Percentiles rank a stretch among this genome's conserved stretches.
These are phyloP conservation scores for Annulohypoxylon moriforme DNA, from an alignment of 495 filamentous ascomycete genomes.

Conservation along the genomic window DNA sequence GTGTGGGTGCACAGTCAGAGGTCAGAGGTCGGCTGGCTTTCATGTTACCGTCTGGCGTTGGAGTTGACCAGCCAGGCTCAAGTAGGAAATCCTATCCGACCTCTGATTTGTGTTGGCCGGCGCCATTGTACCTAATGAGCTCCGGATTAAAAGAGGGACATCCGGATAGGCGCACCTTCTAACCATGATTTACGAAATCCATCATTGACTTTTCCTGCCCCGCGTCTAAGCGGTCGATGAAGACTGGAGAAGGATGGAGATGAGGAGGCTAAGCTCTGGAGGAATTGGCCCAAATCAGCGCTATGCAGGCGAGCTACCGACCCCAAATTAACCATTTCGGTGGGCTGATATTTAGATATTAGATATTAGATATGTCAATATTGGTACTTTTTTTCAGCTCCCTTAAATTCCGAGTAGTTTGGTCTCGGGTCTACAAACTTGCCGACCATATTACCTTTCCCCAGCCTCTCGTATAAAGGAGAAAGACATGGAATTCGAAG, in stretches of 20 bases:
- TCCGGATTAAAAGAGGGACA: conserved; percentile 20
- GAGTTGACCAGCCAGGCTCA: conserved; percentile 31
- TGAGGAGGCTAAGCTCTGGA: conserved; percentile 6
- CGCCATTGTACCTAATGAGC: conserved; percentile 4
- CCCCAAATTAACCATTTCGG: conserved; percentile 11
- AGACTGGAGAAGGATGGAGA: background rate
- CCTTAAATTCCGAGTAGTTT: background rate
- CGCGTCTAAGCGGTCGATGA: conserved; percentile 27
- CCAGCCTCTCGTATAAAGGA: background rate
- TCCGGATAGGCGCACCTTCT: conserved; percentile 27
- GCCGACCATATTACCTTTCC: conserved; percentile 1
- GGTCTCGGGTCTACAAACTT: conserved; percentile 4
- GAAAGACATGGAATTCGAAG: conserved; percentile 1
- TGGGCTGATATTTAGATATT: conserved; percentile 3
- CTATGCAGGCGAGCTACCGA: conserved; percentile 26
- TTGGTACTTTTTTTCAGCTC: conserved; percentile 6
- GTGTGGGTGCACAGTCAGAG: conserved; percentile 40
- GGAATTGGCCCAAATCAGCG: conserved; percentile 16
- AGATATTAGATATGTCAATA: background rate
- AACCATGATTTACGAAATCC: conserved; percentile 11
- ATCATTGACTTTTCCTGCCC: conserved; percentile 16
- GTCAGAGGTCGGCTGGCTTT: conserved; percentile 24
- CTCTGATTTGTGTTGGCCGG: conserved; percentile 24
- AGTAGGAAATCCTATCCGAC: conserved; percentile 42
- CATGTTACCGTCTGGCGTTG: conserved; percentile 36